phyloP scores from a whole-genome alignment of 1,284 basidiomycete genomes.

The Xerocomus nothofagi region DNA sequence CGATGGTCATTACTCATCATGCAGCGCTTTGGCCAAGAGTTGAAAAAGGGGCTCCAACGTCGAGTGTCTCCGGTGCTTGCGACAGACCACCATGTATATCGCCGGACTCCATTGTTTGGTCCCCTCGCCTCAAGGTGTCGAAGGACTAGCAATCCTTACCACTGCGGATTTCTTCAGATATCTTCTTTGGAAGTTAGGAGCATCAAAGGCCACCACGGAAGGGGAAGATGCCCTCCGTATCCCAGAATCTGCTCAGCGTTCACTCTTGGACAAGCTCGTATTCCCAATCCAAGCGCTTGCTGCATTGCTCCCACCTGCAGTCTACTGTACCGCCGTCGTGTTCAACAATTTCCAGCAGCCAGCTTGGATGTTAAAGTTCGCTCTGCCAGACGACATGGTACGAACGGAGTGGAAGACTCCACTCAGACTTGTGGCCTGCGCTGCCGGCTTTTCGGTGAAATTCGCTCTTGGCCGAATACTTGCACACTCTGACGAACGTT shows the following conservation, averaged over 20 bases:
- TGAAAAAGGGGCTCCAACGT: conserved; percentile 18
- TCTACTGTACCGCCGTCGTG: conserved; percentile 29
- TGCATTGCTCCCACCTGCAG: conserved; percentile 21
- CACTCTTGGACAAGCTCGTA: conserved; percentile 28
- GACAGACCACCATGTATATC: conserved; percentile 28
- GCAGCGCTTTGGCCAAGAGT: conserved; percentile 8
- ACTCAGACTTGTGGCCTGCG: conserved; percentile 30
- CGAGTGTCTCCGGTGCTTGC: conserved; percentile 2
- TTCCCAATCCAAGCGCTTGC: conserved; percentile 33
- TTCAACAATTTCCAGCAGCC: conserved; percentile 35
- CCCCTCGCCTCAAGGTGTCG: conserved; percentile 26
- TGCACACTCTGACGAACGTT: conserved; percentile 24
- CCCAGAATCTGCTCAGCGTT: conserved; percentile 15
- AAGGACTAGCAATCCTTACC: conserved; percentile 29
- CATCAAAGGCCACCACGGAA: conserved; percentile 6
- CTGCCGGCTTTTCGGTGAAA: conserved; percentile 21
- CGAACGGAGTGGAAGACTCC: conserved; percentile 17
- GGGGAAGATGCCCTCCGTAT: conserved; percentile 22
- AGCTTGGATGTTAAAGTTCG: conserved; percentile 31
- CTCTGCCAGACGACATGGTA: conserved; percentile 27
- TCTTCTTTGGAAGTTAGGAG: conserved; percentile 12
- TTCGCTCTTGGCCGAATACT: conserved; percentile 15
- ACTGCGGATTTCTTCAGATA: conserved; percentile 23
- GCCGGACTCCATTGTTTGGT: conserved; percentile 26
- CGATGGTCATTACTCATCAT: conserved; percentile 25